These are phyloP conservation scores for Arabidopsis hybrid DNA, from an alignment of 441 rosid genomes.

Conservation along the genomic window DNA sequence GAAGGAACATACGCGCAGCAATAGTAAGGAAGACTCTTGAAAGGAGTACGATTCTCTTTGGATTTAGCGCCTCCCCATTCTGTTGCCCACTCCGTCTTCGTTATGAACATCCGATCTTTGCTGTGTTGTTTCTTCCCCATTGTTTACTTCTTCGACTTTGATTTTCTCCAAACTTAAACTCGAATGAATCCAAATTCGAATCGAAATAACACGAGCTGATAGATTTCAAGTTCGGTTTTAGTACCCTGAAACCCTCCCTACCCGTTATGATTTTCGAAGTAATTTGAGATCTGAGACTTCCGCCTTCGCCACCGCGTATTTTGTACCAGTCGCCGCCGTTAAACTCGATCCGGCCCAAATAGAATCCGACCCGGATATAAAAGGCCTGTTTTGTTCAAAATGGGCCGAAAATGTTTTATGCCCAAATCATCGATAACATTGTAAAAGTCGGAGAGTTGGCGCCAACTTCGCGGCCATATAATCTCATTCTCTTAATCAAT, in stretches of 20 bases:
- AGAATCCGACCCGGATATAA: neutral
- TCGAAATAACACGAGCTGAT: neutral
- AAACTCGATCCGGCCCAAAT: neutral
- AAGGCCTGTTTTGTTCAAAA: neutral
- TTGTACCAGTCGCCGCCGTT: conserved; percentile 26
- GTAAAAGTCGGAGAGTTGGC: neutral
- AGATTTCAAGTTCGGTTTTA: neutral
- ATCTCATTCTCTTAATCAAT: neutral
- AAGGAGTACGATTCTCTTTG: conserved; percentile 74
- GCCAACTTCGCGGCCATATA: conserved; percentile 2
- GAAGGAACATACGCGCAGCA: conserved; percentile 84
- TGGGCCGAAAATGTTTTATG: neutral
- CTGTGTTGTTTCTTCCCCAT: conserved; percentile 98
- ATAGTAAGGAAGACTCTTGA: conserved; percentile 94
- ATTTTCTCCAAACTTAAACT: neutral
- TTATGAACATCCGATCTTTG: conserved; percentile 91
- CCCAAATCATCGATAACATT: neutral
- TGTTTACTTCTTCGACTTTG: conserved; percentile 3
- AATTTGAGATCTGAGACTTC: conserved; percentile 30
- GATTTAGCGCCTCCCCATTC: conserved; percentile 99
- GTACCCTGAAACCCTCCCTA: conserved; percentile 19
- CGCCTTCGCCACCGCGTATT: conserved; percentile 38
- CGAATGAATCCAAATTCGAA: neutral
- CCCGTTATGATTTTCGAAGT: conserved; percentile 2
- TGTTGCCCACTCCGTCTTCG: conserved; percentile 97